These are phyloP conservation scores for Pulchroboletus neoregius DNA, from an alignment of 1,284 basidiomycete species.

Conservation along the genomic window DNA sequence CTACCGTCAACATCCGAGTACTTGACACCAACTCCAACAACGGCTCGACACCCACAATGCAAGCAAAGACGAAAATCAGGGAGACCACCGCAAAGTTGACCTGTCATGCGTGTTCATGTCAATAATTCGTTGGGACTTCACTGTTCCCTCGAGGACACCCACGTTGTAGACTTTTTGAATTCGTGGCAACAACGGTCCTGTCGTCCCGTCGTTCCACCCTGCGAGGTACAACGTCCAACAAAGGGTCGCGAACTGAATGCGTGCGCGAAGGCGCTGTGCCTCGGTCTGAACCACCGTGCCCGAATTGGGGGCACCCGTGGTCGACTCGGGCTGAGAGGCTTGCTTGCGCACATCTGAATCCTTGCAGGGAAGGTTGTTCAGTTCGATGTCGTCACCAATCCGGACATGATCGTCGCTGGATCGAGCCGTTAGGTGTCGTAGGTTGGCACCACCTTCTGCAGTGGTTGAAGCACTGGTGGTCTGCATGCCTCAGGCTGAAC, in stretches of 20 bases:
- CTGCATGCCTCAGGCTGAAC: conserved; percentile 13
- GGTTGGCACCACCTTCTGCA: conserved; percentile 7
- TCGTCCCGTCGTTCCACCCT: conserved; percentile 35
- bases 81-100: conserved; percentile 32
- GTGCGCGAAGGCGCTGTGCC: conserved; percentile 22
- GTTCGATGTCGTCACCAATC: conserved; percentile 7
- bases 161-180: conserved; percentile 33
- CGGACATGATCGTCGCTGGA: conserved; percentile 3
- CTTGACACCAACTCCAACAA: background rate
- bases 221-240: conserved; percentile 32
- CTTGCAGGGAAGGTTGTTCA: conserved; percentile 12
- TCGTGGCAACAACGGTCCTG: conserved; percentile 32
- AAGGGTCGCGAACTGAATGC: conserved; percentile 28
- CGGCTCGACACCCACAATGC: conserved; percentile 18
- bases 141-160: background rate
- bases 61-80: conserved; percentile 34
- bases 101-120: conserved; percentile 7
- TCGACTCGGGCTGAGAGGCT: background rate
- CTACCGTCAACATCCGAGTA: conserved; percentile 4
- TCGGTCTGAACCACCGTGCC: conserved; percentile 11
- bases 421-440: conserved; percentile 7
- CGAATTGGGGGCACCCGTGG: background rate
- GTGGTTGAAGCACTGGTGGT: background rate
- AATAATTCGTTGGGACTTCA: background rate
- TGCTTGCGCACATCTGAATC: background rate